These are phyloP conservation scores for Cystobasidium sp. DNA, from an alignment of 1,284 basidiomycete genomes.

Conservation along the genomic window DNA sequence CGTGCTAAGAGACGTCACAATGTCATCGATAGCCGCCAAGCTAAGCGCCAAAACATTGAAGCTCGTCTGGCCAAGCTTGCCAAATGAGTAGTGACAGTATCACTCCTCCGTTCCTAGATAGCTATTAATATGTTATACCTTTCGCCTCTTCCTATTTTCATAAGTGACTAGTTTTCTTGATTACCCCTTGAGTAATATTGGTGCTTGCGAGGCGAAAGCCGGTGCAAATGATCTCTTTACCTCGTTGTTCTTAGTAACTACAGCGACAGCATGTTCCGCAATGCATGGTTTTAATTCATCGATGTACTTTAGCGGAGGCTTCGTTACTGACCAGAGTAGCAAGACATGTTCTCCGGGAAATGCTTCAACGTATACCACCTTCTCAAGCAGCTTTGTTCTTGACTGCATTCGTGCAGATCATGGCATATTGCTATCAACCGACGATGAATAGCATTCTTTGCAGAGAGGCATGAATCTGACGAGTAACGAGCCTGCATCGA, in stretches of 20 bases:
- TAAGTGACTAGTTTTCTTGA: neutral
- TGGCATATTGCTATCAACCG: neutral
- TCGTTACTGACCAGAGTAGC: neutral
- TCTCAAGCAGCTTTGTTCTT: neutral
- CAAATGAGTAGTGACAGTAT: neutral
- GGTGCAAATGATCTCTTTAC: neutral
- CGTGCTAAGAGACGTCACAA: neutral
- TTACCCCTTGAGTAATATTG: neutral
- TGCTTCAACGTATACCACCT: neutral
- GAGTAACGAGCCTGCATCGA: neutral
- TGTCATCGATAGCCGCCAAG: conserved; percentile 4
- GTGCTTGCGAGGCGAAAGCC: conserved; percentile 20
- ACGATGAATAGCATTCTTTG: too few relatives aligned
- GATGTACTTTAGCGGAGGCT: neutral
- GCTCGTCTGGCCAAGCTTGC: neutral
- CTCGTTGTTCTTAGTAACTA: neutral
- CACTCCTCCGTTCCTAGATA: neutral
- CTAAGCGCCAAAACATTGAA: conserved; percentile 17
- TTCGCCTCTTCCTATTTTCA: neutral
- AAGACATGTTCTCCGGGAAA: neutral
- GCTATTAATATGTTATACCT: neutral
- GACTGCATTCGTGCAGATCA: neutral
- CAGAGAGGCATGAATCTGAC: too few relatives aligned
- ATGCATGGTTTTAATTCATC: neutral
- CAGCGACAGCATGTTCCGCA: neutral